A percentile compares a stretch with the other conserved stretches of the same genome.
These are phyloP conservation scores for Fonsecaea nubica DNA, from an alignment of 2,329 filamentous ascomycete genomes.

Conservation along the genomic window DNA sequence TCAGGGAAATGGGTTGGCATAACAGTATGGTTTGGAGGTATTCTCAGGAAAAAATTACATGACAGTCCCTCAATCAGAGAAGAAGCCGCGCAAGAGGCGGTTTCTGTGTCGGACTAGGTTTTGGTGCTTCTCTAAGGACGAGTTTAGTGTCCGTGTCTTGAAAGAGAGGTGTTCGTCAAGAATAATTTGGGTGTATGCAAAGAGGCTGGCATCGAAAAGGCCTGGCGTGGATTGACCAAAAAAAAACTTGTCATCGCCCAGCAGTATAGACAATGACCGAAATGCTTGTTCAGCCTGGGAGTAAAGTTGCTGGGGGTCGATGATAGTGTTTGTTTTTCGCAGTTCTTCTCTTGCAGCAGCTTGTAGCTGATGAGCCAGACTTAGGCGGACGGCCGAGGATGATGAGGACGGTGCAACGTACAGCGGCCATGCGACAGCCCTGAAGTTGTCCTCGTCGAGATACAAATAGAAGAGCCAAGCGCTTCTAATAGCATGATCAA, in stretches of 20 bases:
- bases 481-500: conserved; percentile 78
- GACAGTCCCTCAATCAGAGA: conserved; percentile 24
- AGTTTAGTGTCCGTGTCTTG: conserved; percentile 60
- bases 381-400: conserved; percentile 66
- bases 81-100: conserved; percentile 56
- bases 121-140: conserved; percentile 64
- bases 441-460: conserved; percentile 70
- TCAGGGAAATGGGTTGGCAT: conserved; percentile 67
- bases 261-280: conserved; percentile 64
- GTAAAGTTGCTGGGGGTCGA: conserved; percentile 65
- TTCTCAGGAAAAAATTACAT: conserved; percentile 50
- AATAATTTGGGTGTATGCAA: conserved; percentile 85
- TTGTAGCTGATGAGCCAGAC: conserved; percentile 71
- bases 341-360: conserved; percentile 77
- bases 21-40: conserved; percentile 61
- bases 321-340: conserved; percentile 62
- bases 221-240: conserved; percentile 66
- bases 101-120: conserved; percentile 71
- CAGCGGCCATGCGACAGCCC: conserved; percentile 68
- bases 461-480: conserved; percentile 91
- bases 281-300: conserved; percentile 68
- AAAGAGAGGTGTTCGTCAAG: conserved; percentile 69
- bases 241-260: conserved; percentile 67
- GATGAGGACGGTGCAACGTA: conserved; percentile 71
- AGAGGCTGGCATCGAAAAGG: conserved; percentile 85